These are phyloP conservation scores for Tulasnella sp. DNA, from an alignment of 768 basidiomycete genomes.

Conservation along the genomic window DNA sequence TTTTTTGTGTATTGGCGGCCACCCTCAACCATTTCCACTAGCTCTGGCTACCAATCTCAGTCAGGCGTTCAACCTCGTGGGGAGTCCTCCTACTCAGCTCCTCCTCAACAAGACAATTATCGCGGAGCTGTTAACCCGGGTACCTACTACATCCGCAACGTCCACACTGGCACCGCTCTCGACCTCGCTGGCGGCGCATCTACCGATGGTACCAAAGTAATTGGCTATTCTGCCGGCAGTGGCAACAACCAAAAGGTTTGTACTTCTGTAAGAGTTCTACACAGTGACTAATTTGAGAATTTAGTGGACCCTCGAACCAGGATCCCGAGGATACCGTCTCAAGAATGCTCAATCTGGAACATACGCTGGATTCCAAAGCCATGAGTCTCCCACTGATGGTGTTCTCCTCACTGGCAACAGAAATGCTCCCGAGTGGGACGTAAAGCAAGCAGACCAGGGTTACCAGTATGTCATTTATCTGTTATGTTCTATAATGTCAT, in stretches of 20 bases:
- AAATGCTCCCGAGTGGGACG: too few relatives aligned
- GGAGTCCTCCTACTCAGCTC: too few relatives aligned
- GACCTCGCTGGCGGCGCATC: neutral
- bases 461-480: too few relatives aligned
- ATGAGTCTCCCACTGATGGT: too few relatives aligned
- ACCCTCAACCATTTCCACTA: neutral
- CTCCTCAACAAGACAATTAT: too few relatives aligned
- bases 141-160: constrained; percentile 3
- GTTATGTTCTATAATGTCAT: too few relatives aligned
- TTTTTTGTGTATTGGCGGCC: too few relatives aligned
- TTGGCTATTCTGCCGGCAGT: neutral
- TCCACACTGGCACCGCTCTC: neutral
- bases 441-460: too few relatives aligned
- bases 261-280: too few relatives aligned
- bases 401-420: too few relatives aligned
- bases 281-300: neutral
- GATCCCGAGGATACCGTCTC: neutral
- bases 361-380: too few relatives aligned
- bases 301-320: neutral
- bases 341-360: neutral
- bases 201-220: constrained; percentile 5
- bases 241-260: constrained; percentile 1
- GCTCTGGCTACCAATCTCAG: neutral
- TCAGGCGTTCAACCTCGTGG: neutral
- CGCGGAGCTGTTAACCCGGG: neutral